Percentiles rank a stretch among this genome's conserved stretches.
These are phyloP conservation scores for Capronia epimyces DNA, from an alignment of 2,329 filamentous ascomycete genomes.

Conservation along the genomic window DNA sequence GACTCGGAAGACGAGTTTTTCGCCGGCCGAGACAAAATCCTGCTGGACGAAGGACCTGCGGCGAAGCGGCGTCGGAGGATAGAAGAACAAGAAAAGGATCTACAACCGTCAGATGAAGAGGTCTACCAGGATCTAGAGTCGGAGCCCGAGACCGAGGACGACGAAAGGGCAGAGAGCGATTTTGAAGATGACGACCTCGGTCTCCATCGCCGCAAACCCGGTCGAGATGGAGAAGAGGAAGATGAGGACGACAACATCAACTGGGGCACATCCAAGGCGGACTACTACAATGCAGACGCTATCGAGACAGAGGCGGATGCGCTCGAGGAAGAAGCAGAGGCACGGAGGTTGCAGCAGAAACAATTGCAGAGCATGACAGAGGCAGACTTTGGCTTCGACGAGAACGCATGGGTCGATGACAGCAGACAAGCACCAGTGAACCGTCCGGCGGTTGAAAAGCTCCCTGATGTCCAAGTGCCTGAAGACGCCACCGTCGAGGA, in stretches of 20 bases:
- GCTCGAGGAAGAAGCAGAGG: constrained; percentile 86
- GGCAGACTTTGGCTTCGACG: constrained; percentile 89
- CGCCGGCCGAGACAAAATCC: constrained; percentile 74
- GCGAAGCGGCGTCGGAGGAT: constrained; percentile 69
- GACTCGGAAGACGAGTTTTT: constrained; percentile 94
- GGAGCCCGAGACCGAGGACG: constrained; percentile 37
- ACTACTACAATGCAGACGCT: constrained; percentile 86
- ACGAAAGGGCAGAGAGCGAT: no score
- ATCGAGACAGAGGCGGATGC: constrained; percentile 69
- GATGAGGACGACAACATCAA: constrained; percentile 58
- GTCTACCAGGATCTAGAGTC: constrained; percentile 46
- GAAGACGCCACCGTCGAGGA: constrained; percentile 73
- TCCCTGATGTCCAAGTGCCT: constrained; percentile 76
- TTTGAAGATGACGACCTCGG: background rate
- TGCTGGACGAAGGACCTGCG: constrained; percentile 74
- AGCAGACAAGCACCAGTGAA: constrained; percentile 44
- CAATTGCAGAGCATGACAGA: constrained; percentile 83
- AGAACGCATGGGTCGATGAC: constrained; percentile 71
- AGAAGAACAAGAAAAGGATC: constrained; percentile 55
- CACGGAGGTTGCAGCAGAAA: constrained; percentile 81
- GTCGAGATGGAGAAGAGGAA: constrained; percentile 26
- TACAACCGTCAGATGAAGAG: constrained; percentile 59
- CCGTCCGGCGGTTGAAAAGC: constrained; percentile 63
- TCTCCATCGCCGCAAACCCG: background rate
- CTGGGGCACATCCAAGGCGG: constrained; percentile 82